Percentiles rank a stretch among this genome's conserved stretches.
Evolutionary conservation across 768 basidiomycete species (phyloP).

Genomic region (Boletellus ananas): DNA sequence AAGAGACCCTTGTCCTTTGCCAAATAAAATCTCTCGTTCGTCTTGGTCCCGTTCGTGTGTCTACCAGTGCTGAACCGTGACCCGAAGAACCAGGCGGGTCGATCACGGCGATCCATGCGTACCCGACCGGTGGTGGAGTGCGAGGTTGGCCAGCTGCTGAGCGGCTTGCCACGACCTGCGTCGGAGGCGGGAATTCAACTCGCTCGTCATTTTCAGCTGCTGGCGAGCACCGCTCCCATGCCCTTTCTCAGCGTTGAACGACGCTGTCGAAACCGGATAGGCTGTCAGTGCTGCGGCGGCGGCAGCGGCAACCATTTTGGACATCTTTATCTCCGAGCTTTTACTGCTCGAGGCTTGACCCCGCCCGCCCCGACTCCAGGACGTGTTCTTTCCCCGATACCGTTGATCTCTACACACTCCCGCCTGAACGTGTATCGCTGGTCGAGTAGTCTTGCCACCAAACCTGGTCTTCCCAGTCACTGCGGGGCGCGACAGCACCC

Average conservation of each 20-base stretch:
- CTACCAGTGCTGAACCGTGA: slow-evolving; percentile 4
- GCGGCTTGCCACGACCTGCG: slow-evolving; percentile 4
- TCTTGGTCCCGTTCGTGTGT: slow-evolving; percentile 4
- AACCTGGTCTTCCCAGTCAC: not conserved
- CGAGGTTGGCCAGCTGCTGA: not conserved
- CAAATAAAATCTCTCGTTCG: not conserved
- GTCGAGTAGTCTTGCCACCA: too few relatives aligned
- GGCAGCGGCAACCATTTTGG: not conserved
- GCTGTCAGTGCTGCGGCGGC: not conserved
- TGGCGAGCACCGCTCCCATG: slow-evolving; percentile 1
- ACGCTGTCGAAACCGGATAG: not conserved
- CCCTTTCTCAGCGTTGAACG: slow-evolving; percentile 3
- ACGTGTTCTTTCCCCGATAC: slow-evolving; percentile 1
- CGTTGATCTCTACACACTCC: not conserved
- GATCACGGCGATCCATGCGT: slow-evolving; percentile 8
- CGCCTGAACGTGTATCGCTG: not conserved
- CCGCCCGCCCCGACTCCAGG: not conserved
- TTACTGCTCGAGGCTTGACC: not conserved
- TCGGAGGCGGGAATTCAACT: slow-evolving; percentile 23
- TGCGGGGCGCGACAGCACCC: not conserved
- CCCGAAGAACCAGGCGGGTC: not conserved
- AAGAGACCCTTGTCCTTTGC: slow-evolving; percentile 5
- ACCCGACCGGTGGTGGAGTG: slow-evolving; percentile 10
- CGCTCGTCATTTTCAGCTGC: slow-evolving; percentile 8
- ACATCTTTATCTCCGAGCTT: not conserved